Evolutionary conservation across 1,284 basidiomycete genomes (phyloP).

Genomic region (Pyrrhoderma noxium): DNA sequence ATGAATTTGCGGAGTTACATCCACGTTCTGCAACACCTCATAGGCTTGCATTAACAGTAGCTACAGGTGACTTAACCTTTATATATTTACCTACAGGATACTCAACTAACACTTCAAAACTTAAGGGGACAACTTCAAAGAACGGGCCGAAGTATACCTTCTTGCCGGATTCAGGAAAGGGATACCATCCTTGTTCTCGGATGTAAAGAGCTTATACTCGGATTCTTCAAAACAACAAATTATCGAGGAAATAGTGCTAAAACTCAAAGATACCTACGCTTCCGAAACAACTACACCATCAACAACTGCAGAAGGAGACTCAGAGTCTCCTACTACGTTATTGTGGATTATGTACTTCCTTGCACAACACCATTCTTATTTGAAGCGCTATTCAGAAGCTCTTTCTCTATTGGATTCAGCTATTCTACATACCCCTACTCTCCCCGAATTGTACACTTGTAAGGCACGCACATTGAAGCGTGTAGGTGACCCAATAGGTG

Average conservation of each 20-base stretch:
- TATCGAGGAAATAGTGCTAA: constrained; percentile 70
- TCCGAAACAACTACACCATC: not conserved
- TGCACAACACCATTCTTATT: constrained; percentile 81
- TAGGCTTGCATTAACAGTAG: constrained; percentile 64
- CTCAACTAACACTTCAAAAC: not conserved
- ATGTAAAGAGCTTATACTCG: constrained; percentile 81
- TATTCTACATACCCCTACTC: constrained; percentile 82
- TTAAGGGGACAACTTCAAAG: constrained; percentile 57
- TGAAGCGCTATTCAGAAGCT: constrained; percentile 49
- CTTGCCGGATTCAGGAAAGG: constrained; percentile 72
- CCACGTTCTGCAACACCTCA: constrained; percentile 69
- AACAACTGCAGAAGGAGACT: not conserved
- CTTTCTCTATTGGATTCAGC: constrained; percentile 63
- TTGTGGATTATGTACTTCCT: constrained; percentile 97
- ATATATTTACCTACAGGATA: not conserved
- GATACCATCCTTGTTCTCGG: constrained; percentile 90
- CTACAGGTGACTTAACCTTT: constrained; percentile 47
- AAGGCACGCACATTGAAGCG: constrained; percentile 85
- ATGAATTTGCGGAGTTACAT: constrained; percentile 51
- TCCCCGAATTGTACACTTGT: constrained; percentile 87
- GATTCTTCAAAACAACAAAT: constrained; percentile 56
- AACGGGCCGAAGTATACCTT: constrained; percentile 67
- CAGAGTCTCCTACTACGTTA: constrained; percentile 74
- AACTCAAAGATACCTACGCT: constrained; percentile 32
- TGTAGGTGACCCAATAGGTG: constrained; percentile 73